These are phyloP conservation scores for Euryodendron excelsum DNA, from an alignment of 148 eudicot genomes.

Conservation along the genomic window DNA sequence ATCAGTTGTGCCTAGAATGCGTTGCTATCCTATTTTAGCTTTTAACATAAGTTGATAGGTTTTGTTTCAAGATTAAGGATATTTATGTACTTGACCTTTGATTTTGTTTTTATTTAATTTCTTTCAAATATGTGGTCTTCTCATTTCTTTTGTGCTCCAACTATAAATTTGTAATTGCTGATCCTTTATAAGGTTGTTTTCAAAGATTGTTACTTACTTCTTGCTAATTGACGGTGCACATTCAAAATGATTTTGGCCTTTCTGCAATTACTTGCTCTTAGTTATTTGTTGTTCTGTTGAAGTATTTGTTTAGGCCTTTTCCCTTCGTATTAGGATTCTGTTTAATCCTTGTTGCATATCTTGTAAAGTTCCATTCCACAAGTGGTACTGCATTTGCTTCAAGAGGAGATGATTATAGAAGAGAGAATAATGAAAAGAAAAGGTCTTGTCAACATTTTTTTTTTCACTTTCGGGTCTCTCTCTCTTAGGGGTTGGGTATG, in stretches of 20 bases:
- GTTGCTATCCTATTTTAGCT: neutral
- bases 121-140: neutral
- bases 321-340: too few species aligned
- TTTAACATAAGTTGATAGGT: neutral
- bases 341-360: too few species aligned
- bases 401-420: neutral
- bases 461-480: too few species aligned
- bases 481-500: too few species aligned
- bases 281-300: neutral
- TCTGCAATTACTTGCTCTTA: too few species aligned
- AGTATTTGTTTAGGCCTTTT: neutral
- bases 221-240: neutral
- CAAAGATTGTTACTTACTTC: neutral
- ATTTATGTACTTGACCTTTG: neutral
- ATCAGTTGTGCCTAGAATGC: too few species aligned
- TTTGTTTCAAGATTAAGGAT: neutral
- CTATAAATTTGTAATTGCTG: neutral
- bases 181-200: neutral
- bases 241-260: neutral
- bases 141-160: neutral
- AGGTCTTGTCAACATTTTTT: too few species aligned
- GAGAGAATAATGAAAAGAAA: neutral
- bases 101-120: neutral
- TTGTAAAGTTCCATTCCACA: neutral
- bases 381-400: neutral